These are phyloP conservation scores for Prillingera fragicola DNA, from an alignment of 1,284 basidiomycete species.

Conservation along the genomic window DNA sequence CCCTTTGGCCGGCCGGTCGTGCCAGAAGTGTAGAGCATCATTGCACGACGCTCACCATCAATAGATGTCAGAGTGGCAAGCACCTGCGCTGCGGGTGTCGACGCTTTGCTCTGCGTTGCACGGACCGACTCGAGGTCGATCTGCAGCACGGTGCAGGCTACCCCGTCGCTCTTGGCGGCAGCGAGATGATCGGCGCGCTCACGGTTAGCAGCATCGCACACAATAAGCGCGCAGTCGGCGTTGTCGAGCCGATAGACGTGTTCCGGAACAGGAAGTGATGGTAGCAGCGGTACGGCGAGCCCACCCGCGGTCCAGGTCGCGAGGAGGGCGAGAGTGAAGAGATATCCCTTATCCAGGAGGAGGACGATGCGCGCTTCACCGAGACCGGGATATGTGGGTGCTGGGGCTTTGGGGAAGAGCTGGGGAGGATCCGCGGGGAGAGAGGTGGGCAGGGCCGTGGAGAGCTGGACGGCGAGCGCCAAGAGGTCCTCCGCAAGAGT, in stretches of 20 bases:
- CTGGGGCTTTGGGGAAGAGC: not conserved
- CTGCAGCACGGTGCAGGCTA: slow-evolving; percentile 6
- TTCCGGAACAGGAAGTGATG: slow-evolving; percentile 36
- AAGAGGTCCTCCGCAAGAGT: slow-evolving; percentile 21
- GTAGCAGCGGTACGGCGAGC: slow-evolving; percentile 34
- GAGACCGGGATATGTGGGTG: slow-evolving; percentile 1
- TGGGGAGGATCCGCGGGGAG: not conserved
- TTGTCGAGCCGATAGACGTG: slow-evolving; percentile 37
- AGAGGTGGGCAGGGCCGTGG: not conserved
- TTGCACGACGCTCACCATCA: slow-evolving; percentile 27
- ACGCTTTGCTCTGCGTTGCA: not conserved
- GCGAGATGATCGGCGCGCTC: slow-evolving; percentile 28
- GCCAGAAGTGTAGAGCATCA: slow-evolving; percentile 45
- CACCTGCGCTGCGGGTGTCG: not conserved
- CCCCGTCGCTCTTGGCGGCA: slow-evolving; percentile 14
- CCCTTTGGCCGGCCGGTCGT: slow-evolving; percentile 43
- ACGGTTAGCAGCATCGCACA: slow-evolving; percentile 25
- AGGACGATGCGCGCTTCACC: slow-evolving; percentile 23
- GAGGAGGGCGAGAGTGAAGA: slow-evolving; percentile 25
- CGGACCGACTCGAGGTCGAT: slow-evolving; percentile 8
- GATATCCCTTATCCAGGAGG: slow-evolving; percentile 29
- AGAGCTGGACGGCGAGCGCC: slow-evolving; percentile 9
- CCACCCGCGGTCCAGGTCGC: slow-evolving; percentile 33
- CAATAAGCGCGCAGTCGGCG: slow-evolving; percentile 26
- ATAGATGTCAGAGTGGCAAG: slow-evolving; percentile 11